Conservation (phyloP, 1,284 basidiomycete genomes). For the Cryptococcus deneoformans region DNA sequence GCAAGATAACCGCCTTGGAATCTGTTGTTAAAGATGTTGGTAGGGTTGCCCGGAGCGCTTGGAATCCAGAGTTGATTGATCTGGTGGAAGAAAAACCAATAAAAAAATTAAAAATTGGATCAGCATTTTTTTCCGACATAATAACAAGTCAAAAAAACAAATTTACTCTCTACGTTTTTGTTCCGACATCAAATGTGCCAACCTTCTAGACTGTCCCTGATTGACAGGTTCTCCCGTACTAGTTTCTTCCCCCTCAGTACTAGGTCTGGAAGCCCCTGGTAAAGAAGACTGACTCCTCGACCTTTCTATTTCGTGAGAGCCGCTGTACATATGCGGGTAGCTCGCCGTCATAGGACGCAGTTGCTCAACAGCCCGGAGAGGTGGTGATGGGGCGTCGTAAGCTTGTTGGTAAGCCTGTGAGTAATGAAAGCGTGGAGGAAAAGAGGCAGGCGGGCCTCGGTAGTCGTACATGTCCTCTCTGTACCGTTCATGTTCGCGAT, state of each 20-base stretch:
- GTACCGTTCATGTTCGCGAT: neutral
- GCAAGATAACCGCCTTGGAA: slow-evolving; percentile 45
- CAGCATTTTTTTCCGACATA: neutral
- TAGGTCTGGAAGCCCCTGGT: slow-evolving; percentile 8
- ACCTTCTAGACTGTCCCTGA: slow-evolving; percentile 34
- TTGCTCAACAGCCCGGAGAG: slow-evolving; percentile 4
- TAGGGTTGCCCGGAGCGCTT: slow-evolving; percentile 30
- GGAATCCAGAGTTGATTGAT: slow-evolving; percentile 46
- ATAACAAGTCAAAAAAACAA: neutral
- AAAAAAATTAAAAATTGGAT: neutral
- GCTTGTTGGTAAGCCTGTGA: neutral
- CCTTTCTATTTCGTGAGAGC: neutral
- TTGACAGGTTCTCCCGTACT: slow-evolving; percentile 9
- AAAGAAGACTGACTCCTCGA: slow-evolving; percentile 13
- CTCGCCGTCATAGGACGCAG: neutral
- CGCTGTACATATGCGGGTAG: neutral
- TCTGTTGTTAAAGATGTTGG: slow-evolving; percentile 37
- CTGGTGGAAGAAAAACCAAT: slow-evolving; percentile 14
- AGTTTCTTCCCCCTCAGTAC: neutral
- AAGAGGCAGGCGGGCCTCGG: neutral
- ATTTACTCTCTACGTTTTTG: slow-evolving; percentile 48
- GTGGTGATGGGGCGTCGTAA: slow-evolving; percentile 15
- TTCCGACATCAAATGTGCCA: slow-evolving; percentile 46
- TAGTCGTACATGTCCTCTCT: neutral
- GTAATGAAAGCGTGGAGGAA: neutral